A percentile compares a stretch with the other conserved stretches of the same genome.
These are phyloP conservation scores for Cornus controversa DNA, from an alignment of 148 eudicot species.

Conservation along the genomic window DNA sequence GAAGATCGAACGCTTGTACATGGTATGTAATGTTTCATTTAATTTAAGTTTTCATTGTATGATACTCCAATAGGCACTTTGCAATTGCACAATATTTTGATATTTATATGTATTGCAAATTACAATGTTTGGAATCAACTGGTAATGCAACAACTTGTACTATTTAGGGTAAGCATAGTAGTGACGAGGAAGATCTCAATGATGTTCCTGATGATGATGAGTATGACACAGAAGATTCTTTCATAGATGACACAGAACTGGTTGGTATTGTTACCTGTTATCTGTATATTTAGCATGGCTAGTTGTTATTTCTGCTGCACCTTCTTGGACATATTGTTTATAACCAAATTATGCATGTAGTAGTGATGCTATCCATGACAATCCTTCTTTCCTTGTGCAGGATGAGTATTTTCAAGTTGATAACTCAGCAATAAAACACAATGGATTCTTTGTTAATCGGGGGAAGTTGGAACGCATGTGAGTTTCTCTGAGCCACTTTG, in stretches of 20 bases:
- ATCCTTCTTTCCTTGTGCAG: slow-evolving; percentile 39
- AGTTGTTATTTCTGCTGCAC: slow-evolving; percentile 1
- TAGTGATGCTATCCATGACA: background rate
- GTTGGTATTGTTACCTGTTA: slow-evolving; percentile 43
- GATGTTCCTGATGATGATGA: slow-evolving; percentile 94
- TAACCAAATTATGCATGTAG: background rate
- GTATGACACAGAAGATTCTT: slow-evolving; percentile 99
- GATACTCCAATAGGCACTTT: background rate
- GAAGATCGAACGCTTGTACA: slow-evolving; percentile 89
- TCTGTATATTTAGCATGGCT: background rate
- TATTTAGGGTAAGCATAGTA: slow-evolving; percentile 80
- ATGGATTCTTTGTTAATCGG: slow-evolving; percentile 93
- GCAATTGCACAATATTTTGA: background rate
- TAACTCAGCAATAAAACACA: slow-evolving; percentile 90
- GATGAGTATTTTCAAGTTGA: slow-evolving; percentile 99
- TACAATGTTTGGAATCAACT: background rate
- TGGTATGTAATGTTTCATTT: slow-evolving; percentile 45
- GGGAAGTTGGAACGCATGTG: slow-evolving; percentile 86
- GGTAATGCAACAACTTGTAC: slow-evolving; percentile 8
- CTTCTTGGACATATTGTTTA: slow-evolving; percentile 1
- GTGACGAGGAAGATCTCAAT: slow-evolving; percentile 91
- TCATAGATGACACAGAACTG: slow-evolving; percentile 93
- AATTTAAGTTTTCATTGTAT: slow-evolving; percentile 3
- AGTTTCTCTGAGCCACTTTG: slow-evolving; percentile 28
- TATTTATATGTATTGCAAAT: background rate